These are phyloP conservation scores for Jacaranda copaia DNA, from an alignment of 257 asterid species.

Conservation along the genomic window DNA sequence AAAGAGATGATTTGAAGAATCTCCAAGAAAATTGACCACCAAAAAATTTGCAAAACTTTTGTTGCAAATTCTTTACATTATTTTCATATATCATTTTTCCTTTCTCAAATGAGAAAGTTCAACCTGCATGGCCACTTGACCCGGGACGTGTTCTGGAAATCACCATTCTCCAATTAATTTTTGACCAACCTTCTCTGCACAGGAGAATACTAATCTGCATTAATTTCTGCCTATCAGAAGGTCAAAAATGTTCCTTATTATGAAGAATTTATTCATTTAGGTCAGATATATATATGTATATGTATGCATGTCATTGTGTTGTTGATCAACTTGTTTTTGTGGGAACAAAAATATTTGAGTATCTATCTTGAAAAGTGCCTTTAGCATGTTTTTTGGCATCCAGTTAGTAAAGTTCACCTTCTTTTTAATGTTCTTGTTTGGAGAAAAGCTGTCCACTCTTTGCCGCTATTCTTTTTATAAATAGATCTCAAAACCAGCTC, in stretches of 20 bases:
- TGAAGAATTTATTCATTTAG: slow-evolving; percentile 39
- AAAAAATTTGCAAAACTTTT: neutral
- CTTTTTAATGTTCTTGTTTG: slow-evolving; percentile 42
- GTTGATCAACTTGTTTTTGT: slow-evolving; percentile 33
- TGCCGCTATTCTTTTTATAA: slow-evolving; percentile 32
- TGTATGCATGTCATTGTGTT: neutral
- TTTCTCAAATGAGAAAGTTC: neutral
- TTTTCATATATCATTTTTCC: slow-evolving; percentile 5
- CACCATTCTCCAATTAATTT: slow-evolving; percentile 8
- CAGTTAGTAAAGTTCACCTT: slow-evolving; percentile 19
- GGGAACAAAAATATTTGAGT: slow-evolving; percentile 25
- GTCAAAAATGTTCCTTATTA: slow-evolving; percentile 33
- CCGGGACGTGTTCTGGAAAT: slow-evolving; percentile 37
- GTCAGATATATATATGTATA: neutral
- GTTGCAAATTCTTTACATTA: neutral
- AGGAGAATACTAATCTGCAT: slow-evolving; percentile 22
- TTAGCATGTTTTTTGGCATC: slow-evolving; percentile 36
- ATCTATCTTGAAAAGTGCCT: slow-evolving; percentile 42
- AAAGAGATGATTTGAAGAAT: slow-evolving; percentile 33
- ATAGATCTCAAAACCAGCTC: slow-evolving; percentile 38
- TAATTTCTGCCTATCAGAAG: slow-evolving; percentile 21
- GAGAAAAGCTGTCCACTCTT: slow-evolving; percentile 29
- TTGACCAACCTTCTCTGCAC: slow-evolving; percentile 1
- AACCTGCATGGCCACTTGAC: slow-evolving; percentile 24
- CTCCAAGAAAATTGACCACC: slow-evolving; percentile 30